A percentile compares a stretch with the other conserved stretches of the same genome.
These are phyloP conservation scores for Linum usitatissimum DNA, from an alignment of 345 rosid genomes.

Conservation along the genomic window DNA sequence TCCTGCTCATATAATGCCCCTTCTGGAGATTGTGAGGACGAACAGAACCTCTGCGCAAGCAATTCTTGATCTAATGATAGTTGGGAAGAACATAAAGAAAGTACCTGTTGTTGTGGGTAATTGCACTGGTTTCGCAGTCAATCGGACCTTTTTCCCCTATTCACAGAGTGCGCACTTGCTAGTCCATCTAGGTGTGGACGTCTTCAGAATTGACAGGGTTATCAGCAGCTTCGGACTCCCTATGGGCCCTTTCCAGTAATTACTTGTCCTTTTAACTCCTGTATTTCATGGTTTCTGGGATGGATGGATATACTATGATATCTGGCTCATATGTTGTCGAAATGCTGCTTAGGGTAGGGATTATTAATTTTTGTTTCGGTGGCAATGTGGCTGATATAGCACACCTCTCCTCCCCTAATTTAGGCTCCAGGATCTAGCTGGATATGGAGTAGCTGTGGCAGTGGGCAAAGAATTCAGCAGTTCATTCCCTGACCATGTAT, in stretches of 20 bases:
- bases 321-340: background rate
- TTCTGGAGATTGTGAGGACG: slow-evolving; percentile 84
- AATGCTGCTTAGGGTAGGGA: background rate
- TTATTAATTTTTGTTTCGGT: background rate
- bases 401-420: slow-evolving; percentile 10
- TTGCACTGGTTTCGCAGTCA: slow-evolving; percentile 93
- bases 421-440: slow-evolving; percentile 89
- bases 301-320: background rate
- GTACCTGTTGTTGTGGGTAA: slow-evolving; percentile 94
- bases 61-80: slow-evolving; percentile 79
- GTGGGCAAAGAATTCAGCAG: slow-evolving; percentile 43
- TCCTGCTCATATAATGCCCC: slow-evolving; percentile 97
- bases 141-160: slow-evolving; percentile 84
- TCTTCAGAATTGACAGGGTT: slow-evolving; percentile 75
- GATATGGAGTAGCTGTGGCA: slow-evolving; percentile 74
- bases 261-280: slow-evolving; percentile 18
- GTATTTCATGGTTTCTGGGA: background rate
- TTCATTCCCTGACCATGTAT: slow-evolving; percentile 61
- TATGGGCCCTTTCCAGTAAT: slow-evolving; percentile 90
- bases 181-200: slow-evolving; percentile 72
- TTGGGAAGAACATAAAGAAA: slow-evolving; percentile 79
- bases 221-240: slow-evolving; percentile 83
- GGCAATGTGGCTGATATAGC: slow-evolving; percentile 6
- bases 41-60: slow-evolving; percentile 77
- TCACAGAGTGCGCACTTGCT: slow-evolving; percentile 58